Evolutionary conservation across 352 stramenopile genomes (phyloP).

Genomic region (Phytophthora constricta): DNA sequence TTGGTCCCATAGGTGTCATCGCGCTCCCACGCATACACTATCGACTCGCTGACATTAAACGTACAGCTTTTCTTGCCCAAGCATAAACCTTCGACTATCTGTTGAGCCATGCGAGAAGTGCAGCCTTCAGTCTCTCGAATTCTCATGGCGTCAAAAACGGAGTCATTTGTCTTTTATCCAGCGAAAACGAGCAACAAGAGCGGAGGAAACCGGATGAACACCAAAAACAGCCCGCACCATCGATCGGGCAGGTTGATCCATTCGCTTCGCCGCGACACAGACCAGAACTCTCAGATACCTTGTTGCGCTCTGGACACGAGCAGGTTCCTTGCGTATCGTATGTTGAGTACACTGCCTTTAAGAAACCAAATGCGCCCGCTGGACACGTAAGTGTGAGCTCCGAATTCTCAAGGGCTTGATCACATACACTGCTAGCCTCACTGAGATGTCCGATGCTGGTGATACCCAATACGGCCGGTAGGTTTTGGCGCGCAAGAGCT

Average conservation of each 20-base stretch:
- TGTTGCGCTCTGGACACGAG: constrained; percentile 69
- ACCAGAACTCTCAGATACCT: constrained; percentile 61
- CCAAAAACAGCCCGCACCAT: constrained; percentile 75
- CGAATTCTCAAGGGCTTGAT: constrained; percentile 60
- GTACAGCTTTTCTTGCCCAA: constrained; percentile 71
- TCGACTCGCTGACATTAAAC: constrained; percentile 65
- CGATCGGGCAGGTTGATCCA: constrained; percentile 44
- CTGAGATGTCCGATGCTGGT: constrained; percentile 83
- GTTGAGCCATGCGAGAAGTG: constrained; percentile 48
- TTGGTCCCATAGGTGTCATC: constrained; percentile 45
- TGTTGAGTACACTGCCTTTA: constrained; percentile 81
- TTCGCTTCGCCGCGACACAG: constrained; percentile 50
- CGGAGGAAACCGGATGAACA: constrained; percentile 66
- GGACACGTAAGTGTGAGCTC: constrained; percentile 68
- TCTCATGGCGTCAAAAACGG: constrained; percentile 62
- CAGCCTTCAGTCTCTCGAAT: constrained; percentile 55
- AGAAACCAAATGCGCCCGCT: constrained; percentile 74
- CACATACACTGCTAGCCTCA: constrained; percentile 70
- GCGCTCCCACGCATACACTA: constrained; percentile 67
- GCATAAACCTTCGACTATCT: constrained; percentile 78
- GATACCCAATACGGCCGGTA: constrained; percentile 73
- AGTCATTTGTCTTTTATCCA: constrained; percentile 36
- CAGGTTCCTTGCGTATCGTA: constrained; percentile 69
- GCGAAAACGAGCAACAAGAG: constrained; percentile 64
- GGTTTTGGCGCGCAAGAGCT: constrained; percentile 69